A percentile compares a stretch with the other conserved stretches of the same genome.
These are phyloP conservation scores for Suillus occidentalis DNA, from an alignment of 768 basidiomycete genomes.

Conservation along the genomic window DNA sequence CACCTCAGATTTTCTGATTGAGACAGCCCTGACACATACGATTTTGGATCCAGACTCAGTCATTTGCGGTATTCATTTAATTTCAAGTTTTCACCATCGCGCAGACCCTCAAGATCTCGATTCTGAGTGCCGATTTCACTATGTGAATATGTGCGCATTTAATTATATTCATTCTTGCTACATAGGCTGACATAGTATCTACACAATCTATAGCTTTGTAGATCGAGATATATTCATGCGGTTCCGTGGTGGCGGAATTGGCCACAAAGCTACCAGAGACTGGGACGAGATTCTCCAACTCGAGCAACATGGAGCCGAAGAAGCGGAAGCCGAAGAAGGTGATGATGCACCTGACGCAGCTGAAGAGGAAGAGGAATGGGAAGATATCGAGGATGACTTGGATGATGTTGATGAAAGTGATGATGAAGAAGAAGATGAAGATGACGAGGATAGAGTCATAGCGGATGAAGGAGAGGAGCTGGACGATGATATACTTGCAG, in stretches of 20 bases:
- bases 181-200: not conserved
- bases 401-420: not conserved
- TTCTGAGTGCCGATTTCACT: no score
- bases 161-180: not conserved
- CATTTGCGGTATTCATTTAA: no score
- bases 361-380: not conserved
- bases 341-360: not conserved
- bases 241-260: conserved; percentile 30
- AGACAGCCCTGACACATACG: no score
- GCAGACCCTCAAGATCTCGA: no score
- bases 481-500: not conserved
- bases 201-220: conserved; percentile 12
- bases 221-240: conserved; percentile 43
- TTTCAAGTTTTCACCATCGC: no score
- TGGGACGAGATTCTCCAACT: not conserved
- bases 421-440: not conserved
- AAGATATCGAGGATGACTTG: not conserved
- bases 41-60: no score
- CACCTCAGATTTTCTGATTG: no score
- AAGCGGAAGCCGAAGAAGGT: not conserved
- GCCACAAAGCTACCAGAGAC: conserved; percentile 20
- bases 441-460: not conserved
- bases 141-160: conserved; percentile 25
- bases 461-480: not conserved
- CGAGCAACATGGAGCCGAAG: not conserved